A percentile compares a stretch with the other conserved stretches of the same genome.
phyloP scores from a whole-genome alignment of 208 protist genomes.

The Trypanosoma rangeli region DNA sequence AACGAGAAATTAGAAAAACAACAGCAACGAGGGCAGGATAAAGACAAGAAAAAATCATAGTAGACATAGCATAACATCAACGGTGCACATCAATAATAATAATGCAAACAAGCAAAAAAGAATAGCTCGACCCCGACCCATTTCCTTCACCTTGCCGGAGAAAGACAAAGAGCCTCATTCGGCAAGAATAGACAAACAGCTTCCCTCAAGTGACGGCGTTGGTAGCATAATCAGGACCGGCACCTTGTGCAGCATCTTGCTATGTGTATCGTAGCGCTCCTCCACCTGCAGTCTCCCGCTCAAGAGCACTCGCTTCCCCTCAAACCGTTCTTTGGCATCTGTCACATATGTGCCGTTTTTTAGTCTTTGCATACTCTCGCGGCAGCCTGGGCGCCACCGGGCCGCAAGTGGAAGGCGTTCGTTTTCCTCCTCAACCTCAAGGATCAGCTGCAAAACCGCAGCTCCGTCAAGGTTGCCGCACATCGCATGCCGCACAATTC shows the following conservation, averaged over 20 bases:
- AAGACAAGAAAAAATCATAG: neutral
- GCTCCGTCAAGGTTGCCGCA: slow-evolving; percentile 35
- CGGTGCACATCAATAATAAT: no score
- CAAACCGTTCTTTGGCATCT: slow-evolving; percentile 15
- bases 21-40: neutral
- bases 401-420: slow-evolving; percentile 34
- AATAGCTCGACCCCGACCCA: neutral
- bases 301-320: slow-evolving; percentile 37
- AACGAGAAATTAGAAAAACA: neutral
- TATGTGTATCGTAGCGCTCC: slow-evolving; percentile 46
- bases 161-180: slow-evolving; percentile 6
- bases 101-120: neutral
- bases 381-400: slow-evolving; percentile 29
- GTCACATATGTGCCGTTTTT: slow-evolving; percentile 9
- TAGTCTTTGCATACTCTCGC: neutral
- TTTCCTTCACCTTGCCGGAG: neutral
- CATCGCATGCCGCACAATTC: slow-evolving; percentile 39
- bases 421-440: slow-evolving; percentile 28
- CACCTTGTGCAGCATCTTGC: slow-evolving; percentile 37
- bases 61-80: no score
- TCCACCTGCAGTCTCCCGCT: slow-evolving; percentile 56
- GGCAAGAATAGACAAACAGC: slow-evolving; percentile 13
- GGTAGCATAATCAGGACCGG: slow-evolving; percentile 41
- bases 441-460: slow-evolving; percentile 43
- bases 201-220: slow-evolving; percentile 14